Conservation (phyloP, 345 rosid species). For the Salix suchowensis region DNA sequence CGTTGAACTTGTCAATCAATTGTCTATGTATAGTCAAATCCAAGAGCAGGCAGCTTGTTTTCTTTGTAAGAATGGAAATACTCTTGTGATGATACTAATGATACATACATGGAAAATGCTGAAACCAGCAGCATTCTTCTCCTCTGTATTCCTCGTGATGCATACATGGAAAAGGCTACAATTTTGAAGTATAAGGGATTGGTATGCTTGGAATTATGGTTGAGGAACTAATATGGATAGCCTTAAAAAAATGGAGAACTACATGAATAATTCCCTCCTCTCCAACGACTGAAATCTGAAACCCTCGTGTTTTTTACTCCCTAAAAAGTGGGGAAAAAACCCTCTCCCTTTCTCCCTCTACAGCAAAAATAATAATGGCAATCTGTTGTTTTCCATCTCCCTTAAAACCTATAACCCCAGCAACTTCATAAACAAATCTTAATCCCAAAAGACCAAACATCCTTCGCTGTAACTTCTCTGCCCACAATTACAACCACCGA, state of each 20-base stretch:
- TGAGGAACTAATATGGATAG: not conserved
- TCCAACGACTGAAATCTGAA: not conserved
- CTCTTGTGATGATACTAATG: too few relatives aligned
- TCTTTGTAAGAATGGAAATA: too few relatives aligned
- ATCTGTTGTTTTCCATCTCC: slow-evolving; percentile 43
- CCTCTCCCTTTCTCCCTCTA: not conserved
- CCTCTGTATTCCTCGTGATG: too few relatives aligned
- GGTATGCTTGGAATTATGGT: not conserved
- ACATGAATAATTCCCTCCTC: not conserved
- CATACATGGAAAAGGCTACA: too few relatives aligned
- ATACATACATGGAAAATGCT: too few relatives aligned
- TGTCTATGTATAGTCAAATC: too few relatives aligned
- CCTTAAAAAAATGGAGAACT: not conserved
- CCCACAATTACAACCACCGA: slow-evolving; percentile 45
- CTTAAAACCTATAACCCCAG: slow-evolving; percentile 25
- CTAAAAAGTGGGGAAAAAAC: not conserved
- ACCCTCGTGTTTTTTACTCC: not conserved
- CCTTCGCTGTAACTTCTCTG: slow-evolving; percentile 44
- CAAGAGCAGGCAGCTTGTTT: too few relatives aligned
- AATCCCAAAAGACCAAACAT: slow-evolving; percentile 16
- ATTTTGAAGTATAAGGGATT: too few relatives aligned
- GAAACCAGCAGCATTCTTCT: too few relatives aligned
- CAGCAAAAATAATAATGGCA: slow-evolving; percentile 24
- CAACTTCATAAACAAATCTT: slow-evolving; percentile 8
- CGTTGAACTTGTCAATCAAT: too few relatives aligned